Evolutionary conservation across 2,329 filamentous ascomycete genomes (phyloP), one percentile per base, ranked within the genome.

Genomic region (Fusarium irregulare): DNA sequence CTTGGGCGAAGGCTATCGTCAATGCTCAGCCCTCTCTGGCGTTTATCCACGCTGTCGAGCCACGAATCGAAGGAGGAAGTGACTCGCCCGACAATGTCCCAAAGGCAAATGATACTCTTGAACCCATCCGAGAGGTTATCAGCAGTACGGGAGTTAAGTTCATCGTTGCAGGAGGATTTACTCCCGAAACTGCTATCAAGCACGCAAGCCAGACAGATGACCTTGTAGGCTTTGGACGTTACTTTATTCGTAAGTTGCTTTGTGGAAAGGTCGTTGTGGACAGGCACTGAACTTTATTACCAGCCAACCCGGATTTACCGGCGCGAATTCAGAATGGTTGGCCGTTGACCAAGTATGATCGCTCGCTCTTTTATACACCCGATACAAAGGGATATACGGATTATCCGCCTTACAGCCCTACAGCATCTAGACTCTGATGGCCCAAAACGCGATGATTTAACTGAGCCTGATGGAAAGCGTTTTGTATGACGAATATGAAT

Each of bases 21-120:
- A 81, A 85, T 47, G 79, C 89, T n/a, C 79, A 83, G 48, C 78
- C 90, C 6, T 83, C 84, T 10, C 81, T 92, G 21, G 85, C 88
- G 0, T 92, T 88, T 75, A 76, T 91, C 6, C 89, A 91, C 75
- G 71, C 91, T 3, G 81, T 92, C 16, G 88, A 92, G 73, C 83
- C 87, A 2, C 83, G 87, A 5, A 79, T 88, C 13, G 76, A 80
- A 6, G 84, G 84, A 9, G 77, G 76, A 60, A 74, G 72, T 3
- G 83, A 86, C 59, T 59, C 79, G 10, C 46, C 70, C 3, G 50
- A 58, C 28, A 60, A 63, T 21, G 16, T 54, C 5, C 57, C 40
- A 28, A 84, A 85, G 4, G 77, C 62, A 9, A 66, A 61, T 4
- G 80, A 80, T 37, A 68, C 65, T 7, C 71, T 82, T 1, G 74